Evolutionary conservation across 352 stramenopile species (phyloP).

Genomic region (Paralagenidium karlingii): DNA sequence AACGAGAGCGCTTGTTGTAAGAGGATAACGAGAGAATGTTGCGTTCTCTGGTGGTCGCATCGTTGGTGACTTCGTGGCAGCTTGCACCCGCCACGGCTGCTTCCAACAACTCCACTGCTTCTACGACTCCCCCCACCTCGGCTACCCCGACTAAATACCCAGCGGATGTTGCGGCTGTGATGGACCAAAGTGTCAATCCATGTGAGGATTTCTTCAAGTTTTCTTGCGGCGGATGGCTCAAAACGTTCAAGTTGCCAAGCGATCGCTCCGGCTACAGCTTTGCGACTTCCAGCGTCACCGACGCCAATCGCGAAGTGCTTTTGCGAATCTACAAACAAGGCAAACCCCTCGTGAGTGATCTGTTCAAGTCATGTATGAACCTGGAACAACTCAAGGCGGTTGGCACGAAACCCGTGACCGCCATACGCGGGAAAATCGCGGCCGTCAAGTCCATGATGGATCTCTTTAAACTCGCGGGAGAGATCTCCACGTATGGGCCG

Average conservation of each 20-base stretch:
- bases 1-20: too few relatives aligned
- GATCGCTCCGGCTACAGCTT: conserved; percentile 14
- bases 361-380: conserved; percentile 57
- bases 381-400: conserved; percentile 28
- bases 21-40: too few relatives aligned
- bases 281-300: conserved; percentile 26
- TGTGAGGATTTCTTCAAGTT: conserved; percentile 70
- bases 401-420: conserved; percentile 23
- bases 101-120: too few relatives aligned
- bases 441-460: conserved; percentile 13
- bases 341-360: conserved; percentile 40
- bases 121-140: too few relatives aligned
- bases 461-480: conserved; percentile 37
- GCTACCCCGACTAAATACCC: conserved; percentile 2
- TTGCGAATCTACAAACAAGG: conserved; percentile 45
- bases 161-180: conserved; percentile 16
- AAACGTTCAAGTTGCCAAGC: conserved; percentile 15
- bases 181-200: conserved; percentile 30
- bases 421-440: conserved; percentile 21
- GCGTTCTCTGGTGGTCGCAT: too few relatives aligned
- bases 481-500: conserved; percentile 37
- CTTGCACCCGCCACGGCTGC: too few relatives aligned
- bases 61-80: too few relatives aligned
- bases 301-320: conserved; percentile 40
- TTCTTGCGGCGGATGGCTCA: conserved; percentile 41